A percentile compares a stretch with the other conserved stretches of the same genome.
Conservation (phyloP, 768 basidiomycete species). For the Tulasnella sp. region DNA sequence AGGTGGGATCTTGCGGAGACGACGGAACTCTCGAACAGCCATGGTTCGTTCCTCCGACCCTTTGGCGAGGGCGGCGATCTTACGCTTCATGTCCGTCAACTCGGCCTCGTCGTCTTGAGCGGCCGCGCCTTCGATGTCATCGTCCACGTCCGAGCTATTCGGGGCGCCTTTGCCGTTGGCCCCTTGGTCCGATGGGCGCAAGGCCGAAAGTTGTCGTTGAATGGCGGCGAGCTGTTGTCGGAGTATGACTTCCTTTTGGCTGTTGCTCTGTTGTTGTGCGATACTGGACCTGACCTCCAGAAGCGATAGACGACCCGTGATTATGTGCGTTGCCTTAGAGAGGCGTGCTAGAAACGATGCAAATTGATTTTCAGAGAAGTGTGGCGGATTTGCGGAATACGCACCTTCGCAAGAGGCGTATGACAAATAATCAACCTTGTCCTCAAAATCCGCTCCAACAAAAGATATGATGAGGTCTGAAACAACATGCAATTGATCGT, state of each 20-base stretch:
- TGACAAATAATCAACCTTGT: constrained; percentile 47
- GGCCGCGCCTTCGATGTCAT: constrained; percentile 34
- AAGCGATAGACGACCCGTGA: constrained; percentile 65
- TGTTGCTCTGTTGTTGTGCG: constrained; percentile 74
- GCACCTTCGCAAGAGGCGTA: constrained; percentile 21
- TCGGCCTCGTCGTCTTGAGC: constrained; percentile 63
- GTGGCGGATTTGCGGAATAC: background rate
- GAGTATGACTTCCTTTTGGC: constrained; percentile 80
- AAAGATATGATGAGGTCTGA: constrained; percentile 57
- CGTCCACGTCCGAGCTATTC: constrained; percentile 42
- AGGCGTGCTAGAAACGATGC: constrained; percentile 35
- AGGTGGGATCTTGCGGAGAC: constrained; percentile 77
- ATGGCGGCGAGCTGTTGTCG: constrained; percentile 75
- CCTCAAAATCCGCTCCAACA: constrained; percentile 53
- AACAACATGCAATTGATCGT: constrained; percentile 27
- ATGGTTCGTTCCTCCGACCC: constrained; percentile 75
- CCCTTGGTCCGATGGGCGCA: constrained; percentile 25
- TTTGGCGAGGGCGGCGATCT: constrained; percentile 60
- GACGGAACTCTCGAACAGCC: constrained; percentile 69
- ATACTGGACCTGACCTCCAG: constrained; percentile 71
- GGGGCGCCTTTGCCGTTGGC: background rate
- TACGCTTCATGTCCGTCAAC: constrained; percentile 54
- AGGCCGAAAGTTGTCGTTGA: constrained; percentile 56
- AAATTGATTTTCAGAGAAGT: constrained; percentile 30
- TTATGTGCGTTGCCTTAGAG: constrained; percentile 53